Evolutionary conservation across 1,139 yeast genomes (phyloP).

Genomic region (Lodderomyces beijingensis): DNA sequence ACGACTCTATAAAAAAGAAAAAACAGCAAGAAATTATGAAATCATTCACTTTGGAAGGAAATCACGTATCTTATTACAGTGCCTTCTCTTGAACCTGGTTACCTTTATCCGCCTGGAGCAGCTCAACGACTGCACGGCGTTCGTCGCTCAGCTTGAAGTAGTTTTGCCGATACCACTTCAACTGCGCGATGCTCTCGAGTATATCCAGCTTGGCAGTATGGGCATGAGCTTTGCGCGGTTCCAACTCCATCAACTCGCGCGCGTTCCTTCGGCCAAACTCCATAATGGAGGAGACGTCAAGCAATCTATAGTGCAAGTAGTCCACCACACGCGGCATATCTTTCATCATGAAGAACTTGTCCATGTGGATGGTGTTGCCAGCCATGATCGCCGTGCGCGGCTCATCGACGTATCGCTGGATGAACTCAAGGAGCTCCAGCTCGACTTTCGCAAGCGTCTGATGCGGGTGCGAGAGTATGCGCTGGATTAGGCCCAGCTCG

Average conservation of each 20-base stretch:
- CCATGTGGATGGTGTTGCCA: conserved; percentile 93
- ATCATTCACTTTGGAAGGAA: no score
- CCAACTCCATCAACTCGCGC: conserved; percentile 49
- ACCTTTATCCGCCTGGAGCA: not conserved
- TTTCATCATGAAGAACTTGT: conserved; percentile 73
- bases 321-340: conserved; percentile 78
- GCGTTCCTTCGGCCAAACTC: conserved; percentile 81
- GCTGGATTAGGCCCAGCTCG: conserved; percentile 69
- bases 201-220: conserved; percentile 93
- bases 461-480: conserved; percentile 52
- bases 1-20: no score
- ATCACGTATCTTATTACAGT: no score
- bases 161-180: conserved; percentile 70
- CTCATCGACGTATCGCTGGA: conserved; percentile 52
- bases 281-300: conserved; percentile 82
- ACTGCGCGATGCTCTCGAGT: conserved; percentile 78
- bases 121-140: not conserved
- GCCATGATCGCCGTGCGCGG: conserved; percentile 65
- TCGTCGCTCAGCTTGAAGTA: conserved; percentile 42
- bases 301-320: conserved; percentile 73
- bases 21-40: no score
- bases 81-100: no score
- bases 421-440: conserved; percentile 55
- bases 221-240: conserved; percentile 60
- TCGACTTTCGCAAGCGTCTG: conserved; percentile 61